Evolutionary conservation across 345 rosid species (phyloP).

Genomic region (Garcia nutans): DNA sequence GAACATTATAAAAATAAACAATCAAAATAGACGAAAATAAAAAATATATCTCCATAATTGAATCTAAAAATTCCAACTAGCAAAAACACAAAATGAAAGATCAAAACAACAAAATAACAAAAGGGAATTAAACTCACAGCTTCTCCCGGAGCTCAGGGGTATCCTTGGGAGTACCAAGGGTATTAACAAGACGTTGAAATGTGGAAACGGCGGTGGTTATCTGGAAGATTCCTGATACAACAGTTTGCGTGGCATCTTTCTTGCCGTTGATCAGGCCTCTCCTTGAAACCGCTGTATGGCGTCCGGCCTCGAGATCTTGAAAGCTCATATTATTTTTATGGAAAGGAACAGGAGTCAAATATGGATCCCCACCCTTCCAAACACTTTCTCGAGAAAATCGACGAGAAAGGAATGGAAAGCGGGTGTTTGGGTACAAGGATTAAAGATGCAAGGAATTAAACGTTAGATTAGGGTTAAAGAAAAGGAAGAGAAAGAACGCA

Average conservation of each 20-base stretch:
- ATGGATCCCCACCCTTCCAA: background rate
- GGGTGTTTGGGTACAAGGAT: conserved; percentile 5
- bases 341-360: background rate
- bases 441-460: background rate
- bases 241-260: conserved; percentile 83
- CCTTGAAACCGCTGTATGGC: conserved; percentile 45
- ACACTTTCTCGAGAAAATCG: conserved; percentile 7
- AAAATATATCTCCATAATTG: background rate
- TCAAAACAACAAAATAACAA: background rate
- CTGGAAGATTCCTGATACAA: conserved; percentile 96
- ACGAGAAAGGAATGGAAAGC: background rate
- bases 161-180: conserved; percentile 96
- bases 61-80: background rate
- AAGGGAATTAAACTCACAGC: conserved; percentile 53
- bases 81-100: background rate
- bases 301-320: conserved; percentile 87
- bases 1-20: background rate
- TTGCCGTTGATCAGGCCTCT: conserved; percentile 52
- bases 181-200: conserved; percentile 86
- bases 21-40: background rate
- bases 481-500: background rate
- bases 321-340: conserved; percentile 66
- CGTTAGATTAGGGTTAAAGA: background rate
- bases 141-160: conserved; percentile 94
- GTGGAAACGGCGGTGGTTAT: conserved; percentile 97